Evolutionary conservation across 2,329 filamentous ascomycete species (phyloP).

Genomic region (Fusarium sp.): DNA sequence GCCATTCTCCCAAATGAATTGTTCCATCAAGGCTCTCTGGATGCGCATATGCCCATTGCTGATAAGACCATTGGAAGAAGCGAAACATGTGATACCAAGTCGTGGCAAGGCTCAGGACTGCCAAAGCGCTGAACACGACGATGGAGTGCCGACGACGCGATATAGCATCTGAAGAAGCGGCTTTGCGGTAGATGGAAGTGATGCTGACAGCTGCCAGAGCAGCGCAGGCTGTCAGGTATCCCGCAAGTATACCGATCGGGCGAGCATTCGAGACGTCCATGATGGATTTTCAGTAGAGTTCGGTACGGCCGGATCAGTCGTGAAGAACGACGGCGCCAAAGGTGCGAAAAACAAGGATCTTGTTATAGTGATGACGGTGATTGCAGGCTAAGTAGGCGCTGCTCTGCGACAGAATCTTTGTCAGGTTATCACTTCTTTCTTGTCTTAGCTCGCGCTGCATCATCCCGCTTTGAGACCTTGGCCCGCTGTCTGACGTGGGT

Average conservation of each 20-base stretch:
- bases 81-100: not conserved
- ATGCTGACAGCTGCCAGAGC: not conserved
- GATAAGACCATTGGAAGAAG: not conserved
- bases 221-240: not conserved
- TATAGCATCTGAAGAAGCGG: not conserved
- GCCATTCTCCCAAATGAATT: not conserved
- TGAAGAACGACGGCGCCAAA: not conserved
- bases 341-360: not conserved
- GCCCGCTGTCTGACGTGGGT: not conserved
- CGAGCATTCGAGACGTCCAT: not conserved
- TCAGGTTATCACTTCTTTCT: not conserved
- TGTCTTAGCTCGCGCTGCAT: not conserved
- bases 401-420: not conserved
- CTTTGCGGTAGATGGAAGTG: not conserved
- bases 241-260: not conserved
- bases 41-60: not conserved
- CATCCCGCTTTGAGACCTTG: not conserved
- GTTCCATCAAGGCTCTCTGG: not conserved
- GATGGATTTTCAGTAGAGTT: not conserved
- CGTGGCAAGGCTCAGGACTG: not conserved
- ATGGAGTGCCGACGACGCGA: not conserved
- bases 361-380: not conserved
- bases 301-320: not conserved
- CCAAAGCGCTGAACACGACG: not conserved
- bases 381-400: not conserved